phyloP scores from a whole-genome alignment of 805 yeast genomes.

The Yamadazyma olivae region DNA sequence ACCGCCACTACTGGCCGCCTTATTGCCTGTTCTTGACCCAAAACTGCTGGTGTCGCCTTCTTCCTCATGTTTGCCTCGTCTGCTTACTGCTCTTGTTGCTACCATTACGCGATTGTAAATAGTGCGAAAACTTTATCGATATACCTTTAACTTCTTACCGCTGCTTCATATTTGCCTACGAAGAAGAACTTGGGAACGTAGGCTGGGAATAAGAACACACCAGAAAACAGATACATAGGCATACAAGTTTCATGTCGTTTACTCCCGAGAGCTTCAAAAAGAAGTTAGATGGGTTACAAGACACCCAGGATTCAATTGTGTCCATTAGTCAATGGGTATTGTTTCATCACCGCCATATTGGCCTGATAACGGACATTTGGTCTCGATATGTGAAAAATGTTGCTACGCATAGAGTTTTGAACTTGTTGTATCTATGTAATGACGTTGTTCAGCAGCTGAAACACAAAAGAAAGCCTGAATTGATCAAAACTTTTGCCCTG shows the following conservation, averaged over 20 bases:
- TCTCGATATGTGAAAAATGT: constrained; percentile 21
- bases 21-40: too few species aligned
- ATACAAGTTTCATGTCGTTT: constrained; percentile 39
- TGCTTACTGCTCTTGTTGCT: too few species aligned
- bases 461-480: constrained; percentile 57
- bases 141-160: too few species aligned
- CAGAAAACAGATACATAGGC: too few species aligned
- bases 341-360: constrained; percentile 40
- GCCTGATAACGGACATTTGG: constrained; percentile 37
- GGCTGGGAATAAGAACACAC: too few species aligned
- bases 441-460: constrained; percentile 80
- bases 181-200: too few species aligned
- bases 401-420: constrained; percentile 38
- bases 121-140: too few species aligned
- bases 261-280: constrained; percentile 29
- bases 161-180: too few species aligned
- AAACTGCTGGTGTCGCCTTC: too few species aligned
- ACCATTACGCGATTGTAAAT: too few species aligned
- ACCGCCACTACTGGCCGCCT: too few species aligned
- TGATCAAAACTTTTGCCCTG: constrained; percentile 53
- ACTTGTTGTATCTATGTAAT: constrained; percentile 69
- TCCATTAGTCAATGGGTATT: constrained; percentile 46
- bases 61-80: too few species aligned
- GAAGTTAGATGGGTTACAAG: constrained; percentile 37
- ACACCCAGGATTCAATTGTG: constrained; percentile 45